Base-by-base conservation (phyloP, 495 filamentous ascomycete species). In the Penicillium soppii region DNA sequence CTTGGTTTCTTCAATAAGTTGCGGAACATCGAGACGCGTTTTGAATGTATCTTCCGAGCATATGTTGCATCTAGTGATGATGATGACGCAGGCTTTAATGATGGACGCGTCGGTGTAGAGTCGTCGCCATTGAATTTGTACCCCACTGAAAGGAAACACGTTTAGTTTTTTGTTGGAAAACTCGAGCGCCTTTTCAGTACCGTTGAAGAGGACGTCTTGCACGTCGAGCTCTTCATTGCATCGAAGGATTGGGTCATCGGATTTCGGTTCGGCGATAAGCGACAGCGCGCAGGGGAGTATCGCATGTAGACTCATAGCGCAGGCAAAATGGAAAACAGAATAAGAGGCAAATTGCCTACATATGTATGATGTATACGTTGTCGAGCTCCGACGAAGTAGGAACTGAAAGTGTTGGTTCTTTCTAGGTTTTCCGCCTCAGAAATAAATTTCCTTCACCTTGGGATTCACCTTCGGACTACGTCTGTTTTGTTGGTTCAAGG, bases 21-120 rank as follows among this genome's bases (percentile, higher is more conserved):
- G 43, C 7, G 42, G 22, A 15, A 42, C 44, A 25, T 49, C 37
- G 13, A 54, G 33, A 33, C 46, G 26, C 1, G 44, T 46, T 10
- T 57, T 26, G 22, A 57, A 48, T 5, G 13, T 21, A 7, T 22
- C 17, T 16, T 49, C 25, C 7, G 26, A 23, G 15, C 23, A 38
- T 19, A 67, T 40, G 16, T 46, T 57, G 41, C 62, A 61, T 21
- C 55, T 54, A 2, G 50, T 36, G 50, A 66, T 47, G 42, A 79
- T 71, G 10, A 67, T 41, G 36, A 70, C 52, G 57, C 82, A 61
- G 48, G 77, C 76, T 52, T 87, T 84, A 53, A 88, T 63, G 15
- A 95, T 78, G 38, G 81, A 83, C 20, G 88, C 89, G 58, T 94
- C 88, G 0, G 86, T 89, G 65, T 88, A 95, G 10, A 95, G 71